Conservation (phyloP, 495 filamentous ascomycete genomes). For the Gamarada debralockiae region DNA sequence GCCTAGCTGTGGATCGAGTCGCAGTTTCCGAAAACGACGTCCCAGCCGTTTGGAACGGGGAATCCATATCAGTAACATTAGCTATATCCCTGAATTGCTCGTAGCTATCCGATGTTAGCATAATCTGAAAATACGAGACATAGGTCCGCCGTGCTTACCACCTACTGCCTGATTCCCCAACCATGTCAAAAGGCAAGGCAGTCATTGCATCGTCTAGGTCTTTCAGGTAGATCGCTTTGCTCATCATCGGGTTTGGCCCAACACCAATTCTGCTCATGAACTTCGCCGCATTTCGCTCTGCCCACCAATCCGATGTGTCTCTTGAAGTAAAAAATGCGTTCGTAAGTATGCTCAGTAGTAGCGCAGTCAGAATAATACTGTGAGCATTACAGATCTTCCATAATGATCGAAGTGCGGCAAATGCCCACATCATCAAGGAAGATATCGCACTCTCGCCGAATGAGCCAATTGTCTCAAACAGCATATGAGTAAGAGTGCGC, state of each 20-base stretch:
- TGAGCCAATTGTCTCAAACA: conserved; percentile 64
- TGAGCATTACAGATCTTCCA: conserved; percentile 73
- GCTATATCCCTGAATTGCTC: conserved; percentile 52
- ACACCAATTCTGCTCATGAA: conserved; percentile 83
- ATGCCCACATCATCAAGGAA: conserved; percentile 69
- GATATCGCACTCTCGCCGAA: conserved; percentile 67
- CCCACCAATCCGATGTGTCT: conserved; percentile 73
- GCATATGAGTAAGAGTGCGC: conserved; percentile 61
- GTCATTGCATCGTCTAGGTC: conserved; percentile 71
- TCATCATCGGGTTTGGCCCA: conserved; percentile 72
- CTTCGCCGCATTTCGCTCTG: conserved; percentile 69
- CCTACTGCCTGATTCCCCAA: conserved; percentile 21
- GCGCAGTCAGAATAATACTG: conserved; percentile 63
- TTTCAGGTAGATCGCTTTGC: conserved; percentile 74
- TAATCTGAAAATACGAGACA: neutral
- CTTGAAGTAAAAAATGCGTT: conserved; percentile 71
- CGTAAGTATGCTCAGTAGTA: conserved; percentile 60
- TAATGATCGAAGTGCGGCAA: conserved; percentile 55
- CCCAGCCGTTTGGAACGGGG: conserved; percentile 40
- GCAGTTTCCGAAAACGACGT: conserved; percentile 39
- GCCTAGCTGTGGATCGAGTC: conserved; percentile 56
- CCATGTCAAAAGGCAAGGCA: conserved; percentile 28
- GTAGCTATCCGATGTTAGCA: conserved; percentile 27
- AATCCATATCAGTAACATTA: conserved; percentile 48
- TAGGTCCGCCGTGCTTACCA: conserved; percentile 25